Percentiles rank a stretch among this genome's conserved stretches.
These are phyloP conservation scores for Scutellaria minor DNA, from an alignment of 257 asterid genomes.

Conservation along the genomic window DNA sequence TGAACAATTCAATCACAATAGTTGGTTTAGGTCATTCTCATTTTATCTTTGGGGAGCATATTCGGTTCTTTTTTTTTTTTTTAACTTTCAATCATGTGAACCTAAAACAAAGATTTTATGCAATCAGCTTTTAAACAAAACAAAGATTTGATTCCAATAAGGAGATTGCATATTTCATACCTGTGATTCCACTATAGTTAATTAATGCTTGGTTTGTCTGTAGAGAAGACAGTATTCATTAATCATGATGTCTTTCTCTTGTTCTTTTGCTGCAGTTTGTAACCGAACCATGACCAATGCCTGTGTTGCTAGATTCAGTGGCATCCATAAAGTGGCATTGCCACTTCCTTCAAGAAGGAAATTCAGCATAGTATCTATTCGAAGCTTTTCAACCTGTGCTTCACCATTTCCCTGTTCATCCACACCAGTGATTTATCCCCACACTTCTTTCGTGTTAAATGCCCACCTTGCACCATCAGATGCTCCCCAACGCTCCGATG, in stretches of 20 bases:
- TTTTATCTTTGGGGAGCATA: too few species aligned
- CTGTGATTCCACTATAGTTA: slow-evolving; percentile 1
- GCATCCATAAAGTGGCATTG: slow-evolving; percentile 52
- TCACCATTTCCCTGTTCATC: slow-evolving; percentile 48
- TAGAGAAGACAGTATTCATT: not conserved
- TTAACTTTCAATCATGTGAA: too few species aligned
- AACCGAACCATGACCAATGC: slow-evolving; percentile 60
- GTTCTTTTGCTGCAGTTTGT: slow-evolving; percentile 14
- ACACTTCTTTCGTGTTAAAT: slow-evolving; percentile 46
- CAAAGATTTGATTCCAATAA: not conserved
- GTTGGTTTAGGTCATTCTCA: too few species aligned
- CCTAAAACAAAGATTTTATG: too few species aligned
- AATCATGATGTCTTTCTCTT: not conserved
- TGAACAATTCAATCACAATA: too few species aligned
- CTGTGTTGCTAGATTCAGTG: slow-evolving; percentile 57
- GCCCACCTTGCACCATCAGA: slow-evolving; percentile 59
- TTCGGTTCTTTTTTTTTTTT: too few species aligned
- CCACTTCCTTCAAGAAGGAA: slow-evolving; percentile 57
- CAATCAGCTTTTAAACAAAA: not conserved
- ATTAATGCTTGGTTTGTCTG: not conserved
- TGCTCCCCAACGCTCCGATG: slow-evolving; percentile 88
- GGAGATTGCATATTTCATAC: not conserved
- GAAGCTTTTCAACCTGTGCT: slow-evolving; percentile 64
- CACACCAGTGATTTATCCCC: slow-evolving; percentile 38
- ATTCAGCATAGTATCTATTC: slow-evolving; percentile 41